A percentile compares a stretch with the other conserved stretches of the same genome.
phyloP scores from a whole-genome alignment of 805 yeast species.

The Ogataea nakhonphanomensis region DNA sequence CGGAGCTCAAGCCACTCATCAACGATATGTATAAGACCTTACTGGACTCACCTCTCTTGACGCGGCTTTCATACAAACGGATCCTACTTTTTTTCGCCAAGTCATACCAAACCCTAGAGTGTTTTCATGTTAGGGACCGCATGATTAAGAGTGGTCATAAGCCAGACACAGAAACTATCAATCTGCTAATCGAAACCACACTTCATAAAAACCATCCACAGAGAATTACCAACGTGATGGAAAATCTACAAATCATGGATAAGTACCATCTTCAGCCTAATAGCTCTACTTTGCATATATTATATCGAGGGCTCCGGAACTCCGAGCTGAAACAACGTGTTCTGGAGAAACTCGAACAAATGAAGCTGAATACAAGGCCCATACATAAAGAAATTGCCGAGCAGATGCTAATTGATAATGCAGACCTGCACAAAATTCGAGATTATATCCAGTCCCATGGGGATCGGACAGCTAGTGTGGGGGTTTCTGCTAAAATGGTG shows the following conservation, averaged over 20 bases:
- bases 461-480: not conserved
- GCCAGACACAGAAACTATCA: conserved; percentile 13
- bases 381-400: conserved; percentile 4
- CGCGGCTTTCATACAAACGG: conserved; percentile 10
- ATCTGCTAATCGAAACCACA: conserved; percentile 10
- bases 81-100: conserved; percentile 13
- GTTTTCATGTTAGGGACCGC: conserved; percentile 11
- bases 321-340: conserved; percentile 4
- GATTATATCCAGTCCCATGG: not conserved
- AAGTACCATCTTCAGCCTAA: conserved; percentile 7
- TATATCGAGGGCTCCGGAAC: conserved; percentile 14
- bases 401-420: conserved; percentile 2
- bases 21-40: conserved; percentile 9
- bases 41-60: conserved; percentile 7
- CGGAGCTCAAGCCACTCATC: conserved; percentile 4
- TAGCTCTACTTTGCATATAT: conserved; percentile 9
- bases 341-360: conserved; percentile 3
- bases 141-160: conserved; percentile 11
- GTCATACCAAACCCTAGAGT: conserved; percentile 12
- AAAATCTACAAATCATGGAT: conserved; percentile 7
- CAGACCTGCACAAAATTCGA: not conserved
- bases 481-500: conserved; percentile 1
- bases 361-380: conserved; percentile 2
- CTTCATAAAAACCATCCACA: conserved; percentile 12
- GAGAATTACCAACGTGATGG: conserved; percentile 9